These are phyloP conservation scores for Phylloporus arenicola DNA, from an alignment of 768 basidiomycete species.

Conservation along the genomic window DNA sequence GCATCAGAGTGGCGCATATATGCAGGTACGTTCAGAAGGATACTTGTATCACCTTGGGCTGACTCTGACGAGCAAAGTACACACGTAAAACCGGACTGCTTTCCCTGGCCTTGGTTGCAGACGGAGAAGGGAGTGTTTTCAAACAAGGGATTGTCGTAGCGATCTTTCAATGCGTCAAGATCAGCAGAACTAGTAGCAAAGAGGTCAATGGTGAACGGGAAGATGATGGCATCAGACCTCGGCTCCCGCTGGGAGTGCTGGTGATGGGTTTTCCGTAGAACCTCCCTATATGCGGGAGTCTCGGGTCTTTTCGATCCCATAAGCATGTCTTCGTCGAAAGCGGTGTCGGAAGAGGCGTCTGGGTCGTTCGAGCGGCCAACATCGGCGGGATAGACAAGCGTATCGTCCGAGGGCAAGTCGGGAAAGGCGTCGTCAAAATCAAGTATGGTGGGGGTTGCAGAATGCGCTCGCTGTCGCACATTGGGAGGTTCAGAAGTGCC, in stretches of 20 bases:
- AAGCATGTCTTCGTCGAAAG: conserved; percentile 7
- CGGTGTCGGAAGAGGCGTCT: conserved; percentile 22
- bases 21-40: conserved; percentile 1
- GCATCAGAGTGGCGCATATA: conserved; percentile 22
- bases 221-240: conserved; percentile 15
- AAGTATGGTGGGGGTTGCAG: background rate
- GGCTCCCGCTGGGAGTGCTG: background rate
- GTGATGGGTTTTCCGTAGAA: background rate
- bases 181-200: conserved; percentile 5
- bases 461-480: conserved; percentile 10
- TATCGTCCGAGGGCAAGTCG: conserved; percentile 23
- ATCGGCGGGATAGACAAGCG: conserved; percentile 11
- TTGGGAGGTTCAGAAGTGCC: background rate
- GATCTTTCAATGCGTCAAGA: background rate
- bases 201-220: conserved; percentile 9
- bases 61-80: conserved; percentile 15
- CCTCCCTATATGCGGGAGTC: conserved; percentile 15
- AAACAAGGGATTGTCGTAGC: background rate
- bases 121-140: background rate
- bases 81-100: conserved; percentile 14
- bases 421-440: background rate
- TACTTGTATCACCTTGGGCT: conserved; percentile 18
- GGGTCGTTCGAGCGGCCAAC: conserved; percentile 4
- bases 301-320: background rate
- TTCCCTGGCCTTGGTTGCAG: conserved; percentile 16